These are phyloP conservation scores for Alternaria ventricosa DNA, from an alignment of 2,329 filamentous ascomycete species.

Conservation along the genomic window DNA sequence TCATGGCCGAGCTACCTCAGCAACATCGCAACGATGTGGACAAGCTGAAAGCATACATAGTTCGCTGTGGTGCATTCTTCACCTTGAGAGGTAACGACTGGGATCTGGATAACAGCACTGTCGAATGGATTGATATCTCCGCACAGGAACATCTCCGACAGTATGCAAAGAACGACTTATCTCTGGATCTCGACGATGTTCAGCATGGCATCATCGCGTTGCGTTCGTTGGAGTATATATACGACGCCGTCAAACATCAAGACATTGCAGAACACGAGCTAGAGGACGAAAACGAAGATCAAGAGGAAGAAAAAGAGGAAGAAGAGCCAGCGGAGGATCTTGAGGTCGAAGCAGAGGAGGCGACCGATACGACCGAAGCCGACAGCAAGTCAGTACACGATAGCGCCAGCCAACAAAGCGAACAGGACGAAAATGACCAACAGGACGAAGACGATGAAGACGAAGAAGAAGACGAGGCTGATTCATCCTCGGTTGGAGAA, in stretches of 20 bases:
- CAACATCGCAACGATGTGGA: slow-evolving; percentile 22
- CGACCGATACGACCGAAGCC: background rate
- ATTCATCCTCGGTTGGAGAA: background rate
- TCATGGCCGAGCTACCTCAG: slow-evolving; percentile 28
- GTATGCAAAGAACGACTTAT: slow-evolving; percentile 26
- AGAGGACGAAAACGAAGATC: background rate
- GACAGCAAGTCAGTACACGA: background rate
- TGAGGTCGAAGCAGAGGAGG: background rate
- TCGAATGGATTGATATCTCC: slow-evolving; percentile 31
- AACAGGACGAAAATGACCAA: background rate
- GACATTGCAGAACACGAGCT: background rate
- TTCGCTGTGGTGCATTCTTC: slow-evolving; percentile 31
- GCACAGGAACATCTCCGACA: slow-evolving; percentile 27
- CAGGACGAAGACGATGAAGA: background rate
- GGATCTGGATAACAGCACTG: slow-evolving; percentile 25
- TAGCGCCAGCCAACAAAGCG: background rate
- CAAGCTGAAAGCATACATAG: slow-evolving; percentile 22
- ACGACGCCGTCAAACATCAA: slow-evolving; percentile 10
- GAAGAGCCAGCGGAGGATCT: background rate
- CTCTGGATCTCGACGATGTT: slow-evolving; percentile 23
- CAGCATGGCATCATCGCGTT: slow-evolving; percentile 36
- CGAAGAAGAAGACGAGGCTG: background rate
- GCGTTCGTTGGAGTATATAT: slow-evolving; percentile 26
- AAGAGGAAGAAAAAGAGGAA: background rate
- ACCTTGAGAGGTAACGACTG: slow-evolving; percentile 23